phyloP scores from a whole-genome alignment of 192 early-diverging fungal genomes.

The Coemansia pectinata region DNA sequence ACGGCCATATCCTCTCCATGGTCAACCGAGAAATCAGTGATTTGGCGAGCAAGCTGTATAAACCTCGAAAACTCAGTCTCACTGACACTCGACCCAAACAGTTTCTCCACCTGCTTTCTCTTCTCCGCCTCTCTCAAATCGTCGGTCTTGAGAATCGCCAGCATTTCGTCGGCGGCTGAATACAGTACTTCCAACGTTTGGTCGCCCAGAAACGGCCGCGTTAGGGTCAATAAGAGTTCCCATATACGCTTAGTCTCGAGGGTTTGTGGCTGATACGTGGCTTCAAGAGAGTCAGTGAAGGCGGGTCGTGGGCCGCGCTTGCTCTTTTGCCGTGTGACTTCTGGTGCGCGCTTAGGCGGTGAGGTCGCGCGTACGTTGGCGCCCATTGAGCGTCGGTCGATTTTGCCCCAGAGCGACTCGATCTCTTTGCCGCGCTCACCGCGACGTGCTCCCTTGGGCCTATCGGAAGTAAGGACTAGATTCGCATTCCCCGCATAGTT shows the following conservation, averaged over 20 bases:
- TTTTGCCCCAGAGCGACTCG: constrained; percentile 85
- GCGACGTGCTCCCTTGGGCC: constrained; percentile 74
- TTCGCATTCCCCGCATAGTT: constrained; percentile 93
- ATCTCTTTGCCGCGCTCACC: constrained; percentile 96
- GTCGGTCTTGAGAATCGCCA: constrained; percentile 84
- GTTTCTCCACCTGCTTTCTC: constrained; percentile 76
- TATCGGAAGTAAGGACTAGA: constrained; percentile 90
- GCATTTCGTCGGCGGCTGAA: constrained; percentile 83
- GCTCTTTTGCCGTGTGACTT: constrained; percentile 53
- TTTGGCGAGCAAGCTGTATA: constrained; percentile 89
- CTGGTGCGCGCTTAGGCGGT: constrained; percentile 59
- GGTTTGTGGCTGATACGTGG: constrained; percentile 86
- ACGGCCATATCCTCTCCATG: constrained; percentile 57
- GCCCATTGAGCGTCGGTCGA: constrained; percentile 86
- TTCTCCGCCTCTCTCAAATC: constrained; percentile 85
- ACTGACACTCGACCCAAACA: constrained; percentile 65
- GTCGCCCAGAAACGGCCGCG: constrained; percentile 80
- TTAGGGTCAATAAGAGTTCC: constrained; percentile 85
- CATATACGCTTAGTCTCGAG: constrained; percentile 87
- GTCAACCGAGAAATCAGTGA: constrained; percentile 79
- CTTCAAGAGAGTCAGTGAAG: constrained; percentile 83
- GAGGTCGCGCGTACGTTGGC: constrained; percentile 68
- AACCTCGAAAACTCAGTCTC: constrained; percentile 86
- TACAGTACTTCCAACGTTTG: constrained; percentile 87
- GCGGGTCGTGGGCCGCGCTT: constrained; percentile 16